Base-by-base conservation (phyloP, 345 rosid genomes). In the Citrus inodora region DNA sequence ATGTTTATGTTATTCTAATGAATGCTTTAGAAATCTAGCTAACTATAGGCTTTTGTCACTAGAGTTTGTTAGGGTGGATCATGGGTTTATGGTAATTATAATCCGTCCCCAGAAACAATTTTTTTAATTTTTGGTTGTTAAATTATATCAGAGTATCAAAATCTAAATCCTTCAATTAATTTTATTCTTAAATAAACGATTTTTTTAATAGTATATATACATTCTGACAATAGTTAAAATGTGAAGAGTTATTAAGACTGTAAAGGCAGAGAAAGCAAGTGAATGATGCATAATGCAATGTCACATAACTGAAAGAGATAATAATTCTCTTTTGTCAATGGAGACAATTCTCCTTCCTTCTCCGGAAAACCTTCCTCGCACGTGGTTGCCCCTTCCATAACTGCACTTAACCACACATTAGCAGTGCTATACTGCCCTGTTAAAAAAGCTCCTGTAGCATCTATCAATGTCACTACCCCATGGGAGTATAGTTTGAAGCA, bases 341-440 rank as follows among this genome's bases (percentile, higher is more conserved):
- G 93, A 76, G 87, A 90, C 61, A 38, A 81, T 25, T 75, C 79
- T 68, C 84, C 87, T 80, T 76, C 84, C 80, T 71, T 87, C 53
- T 87, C 83, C 21, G 14, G 9, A 42, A 91, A 90, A 67, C 92
- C 90, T 46, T 84, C 85, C 81, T 93, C 93, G 55, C 95, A 91
- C 0, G 87, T 86, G 9, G 63, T 70, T 7, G 91, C 78, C 0
- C 85, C 84, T 67, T 87, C 87, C 90, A 89, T 87, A 32, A 87
- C 92, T 2, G 88, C 87, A 63, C 78, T 87, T 61, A 91, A 70
- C 91, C 85, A 77, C 66, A 67, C 72, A 25, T 69, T 80, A 4
- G 89, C 90, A 3, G 59, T 64, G 6, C 55, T 80, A 25, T 76
- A 86, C 63, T 84, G 81, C 40, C 82, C 88, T 13, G 35, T 58